A percentile compares a stretch with the other conserved stretches of the same genome.
These are phyloP conservation scores for Aspergillus japonicus DNA, from an alignment of 2,329 filamentous ascomycete species.

Conservation along the genomic window DNA sequence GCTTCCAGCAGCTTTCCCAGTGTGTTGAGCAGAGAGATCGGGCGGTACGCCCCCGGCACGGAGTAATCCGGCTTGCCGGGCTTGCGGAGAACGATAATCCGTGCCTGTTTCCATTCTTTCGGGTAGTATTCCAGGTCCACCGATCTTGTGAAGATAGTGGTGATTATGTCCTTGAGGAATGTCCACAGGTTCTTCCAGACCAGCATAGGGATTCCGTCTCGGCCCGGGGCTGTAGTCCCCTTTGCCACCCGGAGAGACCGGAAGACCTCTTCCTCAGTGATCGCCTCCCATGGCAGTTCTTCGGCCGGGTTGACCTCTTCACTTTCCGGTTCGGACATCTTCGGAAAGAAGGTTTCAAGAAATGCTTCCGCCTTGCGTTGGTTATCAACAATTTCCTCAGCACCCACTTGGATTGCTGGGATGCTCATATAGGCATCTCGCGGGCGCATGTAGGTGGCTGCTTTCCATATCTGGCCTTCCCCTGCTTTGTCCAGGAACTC, in stretches of 20 bases:
- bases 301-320: not conserved
- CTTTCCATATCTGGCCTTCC: constrained; percentile 19
- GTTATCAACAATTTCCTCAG: constrained; percentile 17
- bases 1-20: constrained; percentile 23
- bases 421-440: constrained; percentile 18
- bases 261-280: constrained; percentile 19
- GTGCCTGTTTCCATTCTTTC: constrained; percentile 16
- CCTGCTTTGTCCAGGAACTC: constrained; percentile 23
- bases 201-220: constrained; percentile 4
- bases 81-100: constrained; percentile 26
- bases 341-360: constrained; percentile 20
- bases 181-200: constrained; percentile 18
- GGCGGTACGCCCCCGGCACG: constrained; percentile 22
- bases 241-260: constrained; percentile 15
- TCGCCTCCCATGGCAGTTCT: constrained; percentile 18
- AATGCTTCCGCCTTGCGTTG: constrained; percentile 20
- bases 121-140: constrained; percentile 22
- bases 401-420: constrained; percentile 14
- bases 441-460: constrained; percentile 16
- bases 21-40: constrained; percentile 27
- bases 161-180: constrained; percentile 7
- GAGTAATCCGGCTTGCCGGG: constrained; percentile 27
- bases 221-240: constrained; percentile 17
- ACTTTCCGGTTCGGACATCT: constrained; percentile 5
- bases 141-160: constrained; percentile 15